phyloP scores from a whole-genome alignment of 768 basidiomycete species.

The Naganishia vaughanmartiniae region DNA sequence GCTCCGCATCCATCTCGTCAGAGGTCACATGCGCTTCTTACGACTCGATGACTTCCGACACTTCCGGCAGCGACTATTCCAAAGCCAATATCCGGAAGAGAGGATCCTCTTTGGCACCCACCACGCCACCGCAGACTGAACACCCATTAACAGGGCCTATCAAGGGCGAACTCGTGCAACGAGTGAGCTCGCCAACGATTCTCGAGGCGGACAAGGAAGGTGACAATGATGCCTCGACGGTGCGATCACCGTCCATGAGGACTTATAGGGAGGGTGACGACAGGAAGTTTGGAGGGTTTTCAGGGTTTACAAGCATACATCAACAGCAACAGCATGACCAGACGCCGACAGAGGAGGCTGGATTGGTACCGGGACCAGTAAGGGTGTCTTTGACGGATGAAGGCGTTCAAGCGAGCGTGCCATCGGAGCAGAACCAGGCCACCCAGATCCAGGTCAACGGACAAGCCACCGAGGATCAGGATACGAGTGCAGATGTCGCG shows the following conservation, averaged over 20 bases:
- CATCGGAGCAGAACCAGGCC: neutral
- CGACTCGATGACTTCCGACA: conserved; percentile 15
- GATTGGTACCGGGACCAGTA: conserved; percentile 7
- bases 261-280: conserved; percentile 17
- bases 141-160: neutral
- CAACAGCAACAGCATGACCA: no score
- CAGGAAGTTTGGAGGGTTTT: neutral
- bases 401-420: neutral
- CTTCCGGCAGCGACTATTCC: neutral
- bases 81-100: neutral
- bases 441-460: conserved; percentile 3
- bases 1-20: conserved; percentile 16
- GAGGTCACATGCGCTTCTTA: conserved; percentile 14
- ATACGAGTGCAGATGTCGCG: neutral
- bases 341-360: neutral
- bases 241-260: conserved; percentile 21
- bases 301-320: neutral
- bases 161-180: neutral
- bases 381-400: conserved; percentile 14
- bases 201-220: neutral
- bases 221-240: conserved; percentile 16
- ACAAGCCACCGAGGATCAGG: neutral
- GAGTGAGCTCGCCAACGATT: neutral
- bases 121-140: conserved; percentile 17
- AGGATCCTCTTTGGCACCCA: neutral